Conservation (phyloP, 768 basidiomycete species). For the Gymnopilus dilepis region DNA sequence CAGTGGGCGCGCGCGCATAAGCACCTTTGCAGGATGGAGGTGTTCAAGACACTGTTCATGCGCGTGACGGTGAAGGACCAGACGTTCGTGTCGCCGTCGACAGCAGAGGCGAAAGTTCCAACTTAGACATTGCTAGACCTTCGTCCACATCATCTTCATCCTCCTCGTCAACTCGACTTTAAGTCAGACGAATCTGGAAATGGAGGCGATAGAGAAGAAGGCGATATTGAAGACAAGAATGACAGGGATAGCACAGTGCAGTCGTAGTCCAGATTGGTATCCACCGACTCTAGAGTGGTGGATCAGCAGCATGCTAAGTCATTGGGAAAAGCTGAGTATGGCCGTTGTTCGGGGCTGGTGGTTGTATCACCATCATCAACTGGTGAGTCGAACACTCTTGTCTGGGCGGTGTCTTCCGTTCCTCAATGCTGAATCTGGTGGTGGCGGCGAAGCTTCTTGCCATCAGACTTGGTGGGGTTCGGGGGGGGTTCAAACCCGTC, state of each 20-base stretch:
- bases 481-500: background rate
- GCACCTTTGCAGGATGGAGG: constrained; percentile 72
- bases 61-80: constrained; percentile 45
- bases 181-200: background rate
- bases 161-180: background rate
- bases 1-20: constrained; percentile 75
- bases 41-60: constrained; percentile 87
- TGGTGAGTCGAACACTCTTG: background rate
- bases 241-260: constrained; percentile 5
- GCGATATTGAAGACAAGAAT: constrained; percentile 19
- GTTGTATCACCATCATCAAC: constrained; percentile 10
- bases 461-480: background rate
- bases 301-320: constrained; percentile 7
- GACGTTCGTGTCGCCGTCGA: background rate
- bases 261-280: constrained; percentile 26
- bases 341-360: background rate
- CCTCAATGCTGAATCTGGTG: background rate
- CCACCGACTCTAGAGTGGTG: constrained; percentile 22
- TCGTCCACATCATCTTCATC: background rate
- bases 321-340: background rate
- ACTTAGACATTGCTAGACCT: background rate
- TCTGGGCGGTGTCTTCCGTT: background rate
- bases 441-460: constrained; percentile 28
- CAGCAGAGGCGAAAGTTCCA: background rate
- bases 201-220: background rate